These are phyloP conservation scores for Spathaspora arborariae DNA, from an alignment of 805 yeast species.

Conservation along the genomic window DNA sequence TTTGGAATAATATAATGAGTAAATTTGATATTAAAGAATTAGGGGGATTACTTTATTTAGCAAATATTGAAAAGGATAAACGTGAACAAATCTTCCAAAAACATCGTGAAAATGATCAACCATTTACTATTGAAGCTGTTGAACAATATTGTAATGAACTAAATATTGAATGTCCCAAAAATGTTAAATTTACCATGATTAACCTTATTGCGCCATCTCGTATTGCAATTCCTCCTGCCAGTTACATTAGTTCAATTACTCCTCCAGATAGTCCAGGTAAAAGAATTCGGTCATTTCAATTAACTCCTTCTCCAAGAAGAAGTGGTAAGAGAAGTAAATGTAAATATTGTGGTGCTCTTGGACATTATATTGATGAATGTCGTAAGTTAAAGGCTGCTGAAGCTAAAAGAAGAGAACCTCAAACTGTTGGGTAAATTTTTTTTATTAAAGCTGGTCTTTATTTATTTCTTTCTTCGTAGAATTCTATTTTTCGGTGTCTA, in stretches of 20 bases:
- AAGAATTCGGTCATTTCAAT: neutral
- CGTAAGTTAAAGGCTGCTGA: constrained; percentile 1
- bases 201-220: neutral
- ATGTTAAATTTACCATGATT: neutral
- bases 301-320: neutral
- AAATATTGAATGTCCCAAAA: neutral
- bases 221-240: neutral
- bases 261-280: neutral
- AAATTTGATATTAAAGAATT: neutral
- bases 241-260: neutral
- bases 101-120: neutral
- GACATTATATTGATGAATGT: neutral
- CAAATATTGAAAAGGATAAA: neutral
- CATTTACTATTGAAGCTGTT: neutral
- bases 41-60: neutral
- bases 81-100: neutral
- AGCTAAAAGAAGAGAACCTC: neutral
- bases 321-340: neutral
- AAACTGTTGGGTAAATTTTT: neutral
- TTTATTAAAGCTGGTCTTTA: neutral
- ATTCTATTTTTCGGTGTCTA: neutral
- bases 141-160: neutral
- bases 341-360: neutral
- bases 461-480: neutral
- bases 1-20: constrained; percentile 1